These are phyloP conservation scores for Neurospora sp. DNA, from an alignment of 495 filamentous ascomycete genomes.

Conservation along the genomic window DNA sequence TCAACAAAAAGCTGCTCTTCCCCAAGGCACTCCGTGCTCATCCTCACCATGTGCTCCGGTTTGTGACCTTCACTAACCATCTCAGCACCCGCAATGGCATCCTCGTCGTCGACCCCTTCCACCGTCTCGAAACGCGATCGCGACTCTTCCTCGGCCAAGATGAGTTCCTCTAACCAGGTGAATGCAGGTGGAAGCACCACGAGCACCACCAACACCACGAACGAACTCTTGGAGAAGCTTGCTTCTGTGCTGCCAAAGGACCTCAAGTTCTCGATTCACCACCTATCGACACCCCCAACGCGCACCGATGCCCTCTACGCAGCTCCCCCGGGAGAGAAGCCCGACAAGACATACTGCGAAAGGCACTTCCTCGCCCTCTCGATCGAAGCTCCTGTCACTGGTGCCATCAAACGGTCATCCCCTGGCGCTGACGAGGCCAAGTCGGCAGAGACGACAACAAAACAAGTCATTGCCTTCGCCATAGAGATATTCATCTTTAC, in stretches of 20 bases:
- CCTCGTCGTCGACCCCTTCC: not conserved
- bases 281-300: slow-evolving; percentile 78
- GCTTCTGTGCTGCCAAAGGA: slow-evolving; percentile 61
- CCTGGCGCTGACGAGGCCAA: slow-evolving; percentile 21
- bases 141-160: not conserved
- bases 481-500: slow-evolving; percentile 58
- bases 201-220: not conserved
- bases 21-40: not conserved
- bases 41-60: not conserved
- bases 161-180: not conserved
- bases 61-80: not conserved
- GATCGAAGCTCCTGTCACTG: slow-evolving; percentile 27
- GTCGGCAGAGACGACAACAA: not conserved
- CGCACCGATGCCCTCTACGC: slow-evolving; percentile 63
- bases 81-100: not conserved
- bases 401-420: slow-evolving; percentile 14
- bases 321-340: slow-evolving; percentile 57
- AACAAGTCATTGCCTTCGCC: slow-evolving; percentile 35
- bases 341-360: slow-evolving; percentile 74
- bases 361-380: slow-evolving; percentile 77
- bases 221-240: slow-evolving; percentile 40
- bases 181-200: not conserved
- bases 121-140: not conserved
- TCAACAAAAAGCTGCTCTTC: not conserved
- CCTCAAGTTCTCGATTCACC: slow-evolving; percentile 63